phyloP scores from a whole-genome alignment of 345 rosid species.

The Hibiscus tridactylites region DNA sequence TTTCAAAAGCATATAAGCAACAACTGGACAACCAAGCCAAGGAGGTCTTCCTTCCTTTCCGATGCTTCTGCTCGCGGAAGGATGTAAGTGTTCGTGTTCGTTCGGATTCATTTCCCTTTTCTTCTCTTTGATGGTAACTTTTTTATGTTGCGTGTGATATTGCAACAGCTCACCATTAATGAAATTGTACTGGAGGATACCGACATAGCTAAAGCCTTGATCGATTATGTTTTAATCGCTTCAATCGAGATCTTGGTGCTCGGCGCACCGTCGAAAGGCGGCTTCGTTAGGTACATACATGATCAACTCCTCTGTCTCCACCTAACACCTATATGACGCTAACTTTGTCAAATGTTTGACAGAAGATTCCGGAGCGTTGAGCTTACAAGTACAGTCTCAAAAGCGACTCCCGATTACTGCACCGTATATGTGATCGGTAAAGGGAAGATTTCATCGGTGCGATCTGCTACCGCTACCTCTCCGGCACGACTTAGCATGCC shows the following conservation, averaged over 20 bases:
- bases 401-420: conserved; percentile 62
- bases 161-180: conserved; percentile 46
- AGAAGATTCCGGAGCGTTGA: conserved; percentile 61
- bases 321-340: background rate
- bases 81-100: conserved; percentile 33
- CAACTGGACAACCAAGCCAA: conserved; percentile 28
- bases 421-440: conserved; percentile 58
- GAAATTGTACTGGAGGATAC: conserved; percentile 53
- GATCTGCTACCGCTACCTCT: conserved; percentile 35
- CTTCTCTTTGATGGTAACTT: background rate
- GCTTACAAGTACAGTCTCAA: conserved; percentile 48
- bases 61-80: conserved; percentile 74
- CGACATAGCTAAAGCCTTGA: conserved; percentile 3
- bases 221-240: conserved; percentile 27
- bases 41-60: conserved; percentile 75
- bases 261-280: conserved; percentile 50
- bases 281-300: conserved; percentile 47
- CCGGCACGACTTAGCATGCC: conserved; percentile 20
- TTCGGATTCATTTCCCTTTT: background rate
- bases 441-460: conserved; percentile 56
- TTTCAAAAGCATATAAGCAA: conserved; percentile 7
- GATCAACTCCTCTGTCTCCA: background rate
- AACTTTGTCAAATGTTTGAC: background rate
- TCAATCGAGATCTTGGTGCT: conserved; percentile 39
- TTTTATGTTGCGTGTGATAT: background rate